Evolutionary conservation across 768 basidiomycete genomes (phyloP).

Genomic region (Mycena latifolia): DNA sequence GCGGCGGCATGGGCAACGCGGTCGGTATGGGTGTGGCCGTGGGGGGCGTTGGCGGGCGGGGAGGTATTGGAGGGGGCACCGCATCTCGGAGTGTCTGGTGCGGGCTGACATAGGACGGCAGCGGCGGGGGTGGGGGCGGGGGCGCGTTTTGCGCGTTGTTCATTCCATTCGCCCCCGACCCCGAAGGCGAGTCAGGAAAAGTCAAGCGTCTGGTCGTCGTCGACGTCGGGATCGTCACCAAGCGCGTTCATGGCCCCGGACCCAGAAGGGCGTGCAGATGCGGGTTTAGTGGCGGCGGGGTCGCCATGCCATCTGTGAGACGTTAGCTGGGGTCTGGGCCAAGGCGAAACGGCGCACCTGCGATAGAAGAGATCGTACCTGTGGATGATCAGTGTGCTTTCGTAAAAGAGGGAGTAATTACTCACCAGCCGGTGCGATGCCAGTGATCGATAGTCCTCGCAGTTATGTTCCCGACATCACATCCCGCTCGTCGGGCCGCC

Average conservation of each 20-base stretch:
- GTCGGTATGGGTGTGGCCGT: slow-evolving; percentile 45
- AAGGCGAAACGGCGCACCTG: slow-evolving; percentile 54
- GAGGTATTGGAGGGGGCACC: slow-evolving; percentile 42
- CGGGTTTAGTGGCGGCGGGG: slow-evolving; percentile 67
- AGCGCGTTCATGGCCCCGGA: slow-evolving; percentile 45
- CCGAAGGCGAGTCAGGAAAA: slow-evolving; percentile 51
- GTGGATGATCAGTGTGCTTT: slow-evolving; percentile 6
- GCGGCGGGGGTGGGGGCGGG: slow-evolving; percentile 44
- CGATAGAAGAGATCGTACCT: slow-evolving; percentile 75
- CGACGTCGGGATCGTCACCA: slow-evolving; percentile 59
- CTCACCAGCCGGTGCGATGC: slow-evolving; percentile 79
- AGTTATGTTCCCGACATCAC: slow-evolving; percentile 80
- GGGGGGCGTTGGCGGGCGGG: slow-evolving; percentile 33
- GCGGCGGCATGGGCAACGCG: slow-evolving; percentile 32
- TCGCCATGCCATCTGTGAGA: slow-evolving; percentile 73
- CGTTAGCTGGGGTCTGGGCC: slow-evolving; percentile 17
- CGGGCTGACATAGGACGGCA: slow-evolving; percentile 49
- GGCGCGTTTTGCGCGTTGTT: slow-evolving; percentile 40
- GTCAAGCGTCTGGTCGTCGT: slow-evolving; percentile 64
- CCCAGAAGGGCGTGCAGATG: slow-evolving; percentile 49
- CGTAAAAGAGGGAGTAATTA: background rate
- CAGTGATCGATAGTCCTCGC: slow-evolving; percentile 84
- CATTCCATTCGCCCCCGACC: slow-evolving; percentile 48
- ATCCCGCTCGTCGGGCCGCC: slow-evolving; percentile 71
- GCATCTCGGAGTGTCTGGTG: slow-evolving; percentile 54